A percentile compares a stretch with the other conserved stretches of the same genome.
Conservation (phyloP, 306 rosid species). For the Delonix regia region DNA sequence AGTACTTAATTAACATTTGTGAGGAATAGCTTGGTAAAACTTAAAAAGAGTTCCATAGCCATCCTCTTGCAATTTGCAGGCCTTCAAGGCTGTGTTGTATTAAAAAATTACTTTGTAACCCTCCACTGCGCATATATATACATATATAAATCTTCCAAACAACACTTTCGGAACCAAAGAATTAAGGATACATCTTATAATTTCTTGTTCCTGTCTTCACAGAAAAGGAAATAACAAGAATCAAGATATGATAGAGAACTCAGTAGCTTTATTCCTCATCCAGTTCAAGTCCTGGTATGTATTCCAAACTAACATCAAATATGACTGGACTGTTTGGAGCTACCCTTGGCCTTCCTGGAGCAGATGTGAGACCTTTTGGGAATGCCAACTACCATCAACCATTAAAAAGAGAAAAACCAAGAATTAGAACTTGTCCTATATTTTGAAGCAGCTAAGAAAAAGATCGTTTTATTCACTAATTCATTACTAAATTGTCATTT, state of each 20-base stretch:
- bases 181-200: background rate
- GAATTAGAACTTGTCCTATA: background rate
- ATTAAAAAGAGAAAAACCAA: conserved; percentile 5
- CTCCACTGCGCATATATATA: background rate
- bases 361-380: conserved; percentile 91
- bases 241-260: conserved; percentile 2
- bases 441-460: background rate
- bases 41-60: background rate
- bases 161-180: background rate
- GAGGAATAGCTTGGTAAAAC: background rate
- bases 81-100: background rate
- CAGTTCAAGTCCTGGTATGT: conserved; percentile 81
- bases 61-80: background rate
- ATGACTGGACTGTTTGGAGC: conserved; percentile 91
- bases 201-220: background rate
- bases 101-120: background rate
- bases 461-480: too few species aligned
- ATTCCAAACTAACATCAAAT: conserved; percentile 92
- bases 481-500: too few species aligned
- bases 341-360: conserved; percentile 99
- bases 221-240: background rate
- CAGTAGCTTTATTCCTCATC: conserved; percentile 60
- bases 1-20: background rate
- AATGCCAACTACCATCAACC: conserved; percentile 77
- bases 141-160: background rate